These are phyloP conservation scores for Stachybotrys chartarum DNA, from an alignment of 2,329 filamentous ascomycete genomes.

Conservation along the genomic window DNA sequence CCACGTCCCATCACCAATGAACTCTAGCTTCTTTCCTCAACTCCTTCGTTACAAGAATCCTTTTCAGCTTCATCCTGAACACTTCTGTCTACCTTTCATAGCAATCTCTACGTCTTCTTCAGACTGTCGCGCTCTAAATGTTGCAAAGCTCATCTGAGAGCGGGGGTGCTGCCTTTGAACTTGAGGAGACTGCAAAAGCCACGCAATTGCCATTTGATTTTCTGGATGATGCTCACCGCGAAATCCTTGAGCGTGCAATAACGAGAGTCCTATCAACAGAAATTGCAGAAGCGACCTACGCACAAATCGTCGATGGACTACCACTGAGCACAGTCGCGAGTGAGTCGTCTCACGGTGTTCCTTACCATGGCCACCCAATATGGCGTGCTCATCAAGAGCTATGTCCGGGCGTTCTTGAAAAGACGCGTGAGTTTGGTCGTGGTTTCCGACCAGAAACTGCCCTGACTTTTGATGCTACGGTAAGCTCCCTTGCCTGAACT, in stretches of 20 bases:
- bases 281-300: slow-evolving; percentile 9
- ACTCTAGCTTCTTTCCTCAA: too few relatives aligned
- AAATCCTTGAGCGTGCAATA: slow-evolving; percentile 4
- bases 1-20: too few relatives aligned
- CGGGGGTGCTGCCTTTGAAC: too few relatives aligned
- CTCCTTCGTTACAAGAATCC: too few relatives aligned
- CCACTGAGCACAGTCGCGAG: slow-evolving; percentile 3
- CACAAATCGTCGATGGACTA: slow-evolving; percentile 16
- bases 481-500: too few relatives aligned
- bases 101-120: too few relatives aligned
- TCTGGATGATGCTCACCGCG: neutral
- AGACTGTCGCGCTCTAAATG: too few relatives aligned
- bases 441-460: slow-evolving; percentile 1
- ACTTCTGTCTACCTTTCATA: too few relatives aligned
- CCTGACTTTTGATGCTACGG: too few relatives aligned
- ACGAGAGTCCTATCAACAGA: slow-evolving; percentile 6
- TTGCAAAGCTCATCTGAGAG: too few relatives aligned
- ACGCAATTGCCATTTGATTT: neutral
- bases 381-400: slow-evolving; percentile 9
- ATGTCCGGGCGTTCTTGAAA: slow-evolving; percentile 10
- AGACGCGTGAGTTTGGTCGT: slow-evolving; percentile 5
- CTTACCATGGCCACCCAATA: slow-evolving; percentile 7
- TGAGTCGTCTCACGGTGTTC: neutral
- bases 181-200: neutral
- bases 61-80: too few relatives aligned